phyloP scores from a whole-genome alignment of 768 basidiomycete genomes.

The Gloeopeniophorella convolvens region DNA sequence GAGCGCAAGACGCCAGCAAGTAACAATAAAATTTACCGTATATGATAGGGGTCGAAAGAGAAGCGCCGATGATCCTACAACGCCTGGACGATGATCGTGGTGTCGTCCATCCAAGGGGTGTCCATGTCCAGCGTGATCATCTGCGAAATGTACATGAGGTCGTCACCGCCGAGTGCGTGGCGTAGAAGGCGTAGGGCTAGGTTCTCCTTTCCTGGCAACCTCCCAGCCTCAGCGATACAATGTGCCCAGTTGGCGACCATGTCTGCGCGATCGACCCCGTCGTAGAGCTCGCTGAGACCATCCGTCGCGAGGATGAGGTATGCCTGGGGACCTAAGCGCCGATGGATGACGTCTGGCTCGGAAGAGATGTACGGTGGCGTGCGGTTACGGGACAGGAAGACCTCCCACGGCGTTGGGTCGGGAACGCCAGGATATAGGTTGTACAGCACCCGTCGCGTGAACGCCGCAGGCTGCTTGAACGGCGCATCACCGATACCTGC shows the following conservation, averaged over 20 bases:
- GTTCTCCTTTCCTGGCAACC: constrained; percentile 24
- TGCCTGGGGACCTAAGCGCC: constrained; percentile 24
- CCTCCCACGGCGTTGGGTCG: constrained; percentile 23
- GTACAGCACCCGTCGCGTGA: constrained; percentile 30
- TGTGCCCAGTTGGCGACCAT: constrained; percentile 33
- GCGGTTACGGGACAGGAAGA: constrained; percentile 30
- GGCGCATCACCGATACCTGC: constrained; percentile 33
- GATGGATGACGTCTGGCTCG: constrained; percentile 35
- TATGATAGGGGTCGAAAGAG: too few relatives aligned
- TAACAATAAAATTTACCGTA: too few relatives aligned
- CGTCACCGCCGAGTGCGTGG: constrained; percentile 37
- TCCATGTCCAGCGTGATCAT: constrained; percentile 44
- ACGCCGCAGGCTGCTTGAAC: constrained; percentile 32
- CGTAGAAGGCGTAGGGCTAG: constrained; percentile 37
- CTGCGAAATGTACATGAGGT: constrained; percentile 35
- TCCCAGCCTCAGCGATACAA: constrained; percentile 25
- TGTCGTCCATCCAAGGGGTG: constrained; percentile 45
- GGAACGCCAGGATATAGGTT: constrained; percentile 33
- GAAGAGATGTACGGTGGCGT: constrained; percentile 44
- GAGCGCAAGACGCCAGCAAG: background rate
- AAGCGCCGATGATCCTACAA: constrained; percentile 19
- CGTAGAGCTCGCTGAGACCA: constrained; percentile 39
- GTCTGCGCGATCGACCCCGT: constrained; percentile 27
- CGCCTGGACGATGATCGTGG: constrained; percentile 39
- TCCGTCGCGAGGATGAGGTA: constrained; percentile 41